Percentiles rank a stretch among this genome's conserved stretches.
phyloP scores from a whole-genome alignment of 371 early-diverging fungal species.

The Conidiobolus incongruus region DNA sequence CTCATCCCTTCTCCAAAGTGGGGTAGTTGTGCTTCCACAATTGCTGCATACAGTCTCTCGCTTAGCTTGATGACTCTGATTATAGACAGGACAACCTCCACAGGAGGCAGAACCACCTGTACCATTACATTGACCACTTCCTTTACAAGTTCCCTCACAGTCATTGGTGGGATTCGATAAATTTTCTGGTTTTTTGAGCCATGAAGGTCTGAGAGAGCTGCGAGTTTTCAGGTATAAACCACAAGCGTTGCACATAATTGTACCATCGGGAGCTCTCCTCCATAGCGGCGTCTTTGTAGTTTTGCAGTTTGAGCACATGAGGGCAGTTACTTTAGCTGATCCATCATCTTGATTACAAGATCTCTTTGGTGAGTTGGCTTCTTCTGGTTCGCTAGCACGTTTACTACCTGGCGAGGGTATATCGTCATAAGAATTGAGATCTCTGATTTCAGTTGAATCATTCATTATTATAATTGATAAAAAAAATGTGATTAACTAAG shows the following conservation, averaged over 20 bases:
- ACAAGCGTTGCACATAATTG: slow-evolving; percentile 81
- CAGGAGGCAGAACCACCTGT: slow-evolving; percentile 48
- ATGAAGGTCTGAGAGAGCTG: background rate
- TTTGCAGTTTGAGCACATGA: slow-evolving; percentile 62
- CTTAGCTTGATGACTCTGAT: slow-evolving; percentile 20
- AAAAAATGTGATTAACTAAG: too few species aligned
- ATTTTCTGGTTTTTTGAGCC: background rate
- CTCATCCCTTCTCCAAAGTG: slow-evolving; percentile 71
- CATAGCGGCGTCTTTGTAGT: slow-evolving; percentile 78
- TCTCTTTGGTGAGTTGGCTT: too few species aligned
- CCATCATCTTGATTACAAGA: too few species aligned
- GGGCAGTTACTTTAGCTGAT: too few species aligned
- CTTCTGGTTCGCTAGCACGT: too few species aligned
- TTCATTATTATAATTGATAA: too few species aligned
- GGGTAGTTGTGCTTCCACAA: slow-evolving; percentile 61
- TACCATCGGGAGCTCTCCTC: slow-evolving; percentile 64
- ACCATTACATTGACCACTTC: slow-evolving; percentile 56
- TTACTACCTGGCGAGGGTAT: too few species aligned
- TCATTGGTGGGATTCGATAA: slow-evolving; percentile 5
- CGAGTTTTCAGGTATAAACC: slow-evolving; percentile 20
- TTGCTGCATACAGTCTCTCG: slow-evolving; percentile 44
- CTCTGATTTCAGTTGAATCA: too few species aligned
- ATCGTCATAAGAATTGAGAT: too few species aligned
- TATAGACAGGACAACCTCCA: slow-evolving; percentile 50
- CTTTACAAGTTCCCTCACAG: slow-evolving; percentile 35